A percentile compares a stretch with the other conserved stretches of the same genome.
Conservation (phyloP, 2,329 filamentous ascomycete species). For the Escovopsis sp. region DNA sequence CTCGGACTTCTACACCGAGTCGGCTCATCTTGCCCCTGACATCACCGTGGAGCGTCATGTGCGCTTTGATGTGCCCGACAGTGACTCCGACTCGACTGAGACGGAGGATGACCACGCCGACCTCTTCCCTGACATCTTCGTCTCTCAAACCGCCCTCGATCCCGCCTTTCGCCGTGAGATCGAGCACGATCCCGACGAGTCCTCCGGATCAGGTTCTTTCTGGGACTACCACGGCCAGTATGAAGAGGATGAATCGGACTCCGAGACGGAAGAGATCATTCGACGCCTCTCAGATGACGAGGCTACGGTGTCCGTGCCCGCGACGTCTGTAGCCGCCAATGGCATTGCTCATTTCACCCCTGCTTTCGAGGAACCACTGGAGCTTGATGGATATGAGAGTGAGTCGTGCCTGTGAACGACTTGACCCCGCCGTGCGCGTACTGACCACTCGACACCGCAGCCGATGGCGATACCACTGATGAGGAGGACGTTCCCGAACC, state of each 20-base stretch:
- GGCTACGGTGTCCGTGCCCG: conserved; percentile 27
- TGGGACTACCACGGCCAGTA: conserved; percentile 46
- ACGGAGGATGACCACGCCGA: conserved; percentile 45
- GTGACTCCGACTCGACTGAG: conserved; percentile 51
- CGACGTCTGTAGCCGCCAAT: conserved; percentile 14
- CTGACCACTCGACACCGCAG: conserved; percentile 28
- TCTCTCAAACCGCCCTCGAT: conserved; percentile 59
- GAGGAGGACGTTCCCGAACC: conserved; percentile 42
- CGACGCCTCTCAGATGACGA: conserved; percentile 24
- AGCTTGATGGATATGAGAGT: conserved; percentile 45
- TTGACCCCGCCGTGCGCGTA: conserved; percentile 9
- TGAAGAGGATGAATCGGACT: conserved; percentile 25
- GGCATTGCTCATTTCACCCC: conserved; percentile 12
- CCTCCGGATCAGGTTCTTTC: conserved; percentile 41
- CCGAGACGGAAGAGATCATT: conserved; percentile 27
- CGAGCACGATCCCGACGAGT: conserved; percentile 48
- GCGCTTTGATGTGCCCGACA: conserved; percentile 54
- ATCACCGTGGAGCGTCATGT: conserved; percentile 44
- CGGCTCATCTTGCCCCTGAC: conserved; percentile 27
- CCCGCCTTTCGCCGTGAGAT: conserved; percentile 59
- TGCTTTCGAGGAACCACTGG: conserved; percentile 20
- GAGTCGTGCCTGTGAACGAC: conserved; percentile 21
- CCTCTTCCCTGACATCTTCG: conserved; percentile 64
- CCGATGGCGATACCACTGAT: conserved; percentile 47
- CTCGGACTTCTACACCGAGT: conserved; percentile 26